A percentile compares a stretch with the other conserved stretches of the same genome.
phyloP scores from a whole-genome alignment of 306 rosid species.

The Bauhinia variegata region DNA sequence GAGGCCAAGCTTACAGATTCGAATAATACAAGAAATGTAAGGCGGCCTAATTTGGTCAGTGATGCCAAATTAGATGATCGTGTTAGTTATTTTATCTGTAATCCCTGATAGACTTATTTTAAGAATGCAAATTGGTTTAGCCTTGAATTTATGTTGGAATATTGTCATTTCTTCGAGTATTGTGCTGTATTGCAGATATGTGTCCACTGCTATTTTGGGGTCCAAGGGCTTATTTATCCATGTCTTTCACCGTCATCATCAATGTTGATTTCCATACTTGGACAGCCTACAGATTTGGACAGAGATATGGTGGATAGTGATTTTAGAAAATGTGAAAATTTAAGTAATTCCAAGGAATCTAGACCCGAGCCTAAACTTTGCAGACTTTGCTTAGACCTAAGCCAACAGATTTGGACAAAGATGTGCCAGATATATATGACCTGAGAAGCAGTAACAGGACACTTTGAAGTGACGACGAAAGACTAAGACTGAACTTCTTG shows the following conservation, averaged over 20 bases:
- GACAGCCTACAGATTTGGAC: slow-evolving; percentile 37
- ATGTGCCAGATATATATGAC: slow-evolving; percentile 28
- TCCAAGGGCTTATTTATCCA: slow-evolving; percentile 44
- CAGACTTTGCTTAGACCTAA: slow-evolving; percentile 65
- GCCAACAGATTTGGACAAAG: no score
- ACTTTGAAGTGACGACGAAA: slow-evolving; percentile 1
- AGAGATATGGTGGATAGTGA: slow-evolving; percentile 16
- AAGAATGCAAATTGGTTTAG: neutral
- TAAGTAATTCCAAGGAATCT: slow-evolving; percentile 17
- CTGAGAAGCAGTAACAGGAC: slow-evolving; percentile 4
- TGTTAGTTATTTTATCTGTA: neutral
- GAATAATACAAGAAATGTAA: neutral
- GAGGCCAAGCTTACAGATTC: neutral
- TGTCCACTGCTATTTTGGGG: slow-evolving; percentile 70
- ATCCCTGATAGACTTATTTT: neutral
- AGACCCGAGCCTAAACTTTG: slow-evolving; percentile 48
- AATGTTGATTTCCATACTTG: slow-evolving; percentile 40
- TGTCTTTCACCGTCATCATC: slow-evolving; percentile 35
- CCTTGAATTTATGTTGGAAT: neutral
- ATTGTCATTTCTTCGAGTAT: neutral
- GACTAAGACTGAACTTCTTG: slow-evolving; percentile 23
- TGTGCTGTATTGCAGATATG: slow-evolving; percentile 56
- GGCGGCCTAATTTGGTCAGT: neutral
- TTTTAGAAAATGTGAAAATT: slow-evolving; percentile 17
- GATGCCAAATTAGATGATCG: slow-evolving; percentile 1